phyloP scores from a whole-genome alignment of 2,329 filamentous ascomycete species.

The Elsinoe arachidis region DNA sequence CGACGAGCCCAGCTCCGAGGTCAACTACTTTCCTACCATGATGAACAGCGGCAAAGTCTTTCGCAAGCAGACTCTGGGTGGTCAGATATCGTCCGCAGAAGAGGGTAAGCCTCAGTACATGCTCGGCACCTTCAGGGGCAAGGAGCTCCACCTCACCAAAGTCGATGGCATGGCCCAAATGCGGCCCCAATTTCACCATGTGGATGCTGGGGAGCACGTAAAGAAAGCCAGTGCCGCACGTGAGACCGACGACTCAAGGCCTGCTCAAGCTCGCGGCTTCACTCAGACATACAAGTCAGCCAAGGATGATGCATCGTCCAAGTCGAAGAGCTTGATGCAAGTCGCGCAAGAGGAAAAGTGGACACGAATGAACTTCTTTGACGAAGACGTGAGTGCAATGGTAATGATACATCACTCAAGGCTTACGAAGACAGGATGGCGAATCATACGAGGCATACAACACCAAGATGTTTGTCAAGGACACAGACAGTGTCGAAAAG shows the following conservation, averaged over 20 bases:
- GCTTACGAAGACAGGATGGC: slow-evolving; percentile 37
- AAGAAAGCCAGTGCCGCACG: slow-evolving; percentile 29
- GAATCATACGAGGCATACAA: slow-evolving; percentile 69
- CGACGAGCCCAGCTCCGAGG: slow-evolving; percentile 38
- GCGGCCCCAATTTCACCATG: slow-evolving; percentile 83
- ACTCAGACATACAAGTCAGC: slow-evolving; percentile 21
- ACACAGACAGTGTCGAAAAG: slow-evolving; percentile 36
- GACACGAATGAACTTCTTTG: slow-evolving; percentile 68
- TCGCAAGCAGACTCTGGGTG: slow-evolving; percentile 74
- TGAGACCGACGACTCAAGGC: slow-evolving; percentile 38
- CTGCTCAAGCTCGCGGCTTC: slow-evolving; percentile 21
- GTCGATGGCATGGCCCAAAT: slow-evolving; percentile 78
- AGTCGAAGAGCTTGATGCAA: slow-evolving; percentile 66
- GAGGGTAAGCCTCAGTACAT: slow-evolving; percentile 66
- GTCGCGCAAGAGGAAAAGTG: slow-evolving; percentile 74
- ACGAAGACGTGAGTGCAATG: slow-evolving; percentile 56
- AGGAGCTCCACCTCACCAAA: slow-evolving; percentile 77
- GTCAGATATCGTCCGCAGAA: slow-evolving; percentile 63
- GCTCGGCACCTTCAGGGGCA: slow-evolving; percentile 77
- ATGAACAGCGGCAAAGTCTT: slow-evolving; percentile 63
- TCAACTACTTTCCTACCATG: slow-evolving; percentile 56
- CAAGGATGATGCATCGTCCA: slow-evolving; percentile 58
- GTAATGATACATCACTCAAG: background rate
- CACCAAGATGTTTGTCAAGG: slow-evolving; percentile 57
- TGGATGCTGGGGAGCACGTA: slow-evolving; percentile 69